Evolutionary conservation across 1,139 yeast genomes (phyloP), one percentile per base, ranked within the genome.

Genomic region (Taiozyma onychis): DNA sequence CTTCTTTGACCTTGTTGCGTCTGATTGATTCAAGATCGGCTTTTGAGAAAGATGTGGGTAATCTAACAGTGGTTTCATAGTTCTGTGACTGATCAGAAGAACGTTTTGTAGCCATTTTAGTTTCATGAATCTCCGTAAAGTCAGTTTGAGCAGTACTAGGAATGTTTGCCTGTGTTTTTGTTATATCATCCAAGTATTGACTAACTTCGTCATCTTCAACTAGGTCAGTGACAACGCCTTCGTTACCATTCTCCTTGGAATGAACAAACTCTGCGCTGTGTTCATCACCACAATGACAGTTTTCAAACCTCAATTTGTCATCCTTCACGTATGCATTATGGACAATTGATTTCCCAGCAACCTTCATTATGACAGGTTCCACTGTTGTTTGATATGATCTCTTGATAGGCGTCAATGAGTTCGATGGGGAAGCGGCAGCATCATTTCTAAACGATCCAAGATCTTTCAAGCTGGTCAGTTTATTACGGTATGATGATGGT

Each of bases 381-480:
- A 44, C n/a, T 3, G 49, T 49, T 2, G 30, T n/a, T 39, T 46
- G 49, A 3, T 11, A 18, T 37, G 32, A 7, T 26, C n/a, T 35
- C 48, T 44, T 41, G 28, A 27, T 45, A 21, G 37, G 22, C 32
- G 28, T 24, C 41, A 27, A 27, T n/a, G 18, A 7, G n/a, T 6
- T 37, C 7, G 41, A 37, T 9, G 41, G 24, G 30, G 46, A 9
- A 21, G 41, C 16, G 28, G 16, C 8, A 10, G 21, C 34, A 9
- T 26, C 44, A 44, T 50, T 46, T 39, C 44, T 45, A 21, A 51
- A 51, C 2, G 53, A 50, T 5, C 52, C 48, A 21, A 50, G 21
- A 4, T 32, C 28, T 14, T 30, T 18, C 3, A 43, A 13, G 7
- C 45, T 49, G 4, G 42, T 28, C 1, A 44, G 28, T 30, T 30